Evolutionary conservation across 2,329 filamentous ascomycete genomes (phyloP).

Genomic region (Clathrospora elynae): DNA sequence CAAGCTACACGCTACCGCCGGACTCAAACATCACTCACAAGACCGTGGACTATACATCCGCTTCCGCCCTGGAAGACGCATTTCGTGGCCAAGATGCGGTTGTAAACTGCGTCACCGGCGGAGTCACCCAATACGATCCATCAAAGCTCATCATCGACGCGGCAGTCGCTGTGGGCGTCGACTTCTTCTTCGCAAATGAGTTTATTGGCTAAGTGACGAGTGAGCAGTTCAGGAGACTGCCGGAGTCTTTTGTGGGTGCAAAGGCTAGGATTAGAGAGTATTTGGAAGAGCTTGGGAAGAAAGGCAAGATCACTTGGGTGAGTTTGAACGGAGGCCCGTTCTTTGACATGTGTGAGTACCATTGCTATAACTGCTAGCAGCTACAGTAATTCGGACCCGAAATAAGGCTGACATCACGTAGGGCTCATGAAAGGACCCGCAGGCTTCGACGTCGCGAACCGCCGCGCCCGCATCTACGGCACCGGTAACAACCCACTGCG

Average conservation of each 20-base stretch:
- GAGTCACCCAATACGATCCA: constrained; percentile 48
- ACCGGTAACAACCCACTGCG: constrained; percentile 34
- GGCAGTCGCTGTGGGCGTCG: constrained; percentile 40
- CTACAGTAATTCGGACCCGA: too few species aligned
- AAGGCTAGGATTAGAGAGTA: constrained; percentile 37
- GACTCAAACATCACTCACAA: constrained; percentile 26
- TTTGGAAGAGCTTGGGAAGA: constrained; percentile 28
- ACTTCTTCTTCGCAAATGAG: constrained; percentile 44
- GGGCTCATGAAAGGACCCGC: constrained; percentile 48
- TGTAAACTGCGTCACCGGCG: constrained; percentile 54
- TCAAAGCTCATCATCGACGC: constrained; percentile 52
- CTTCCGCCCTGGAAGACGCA: constrained; percentile 41
- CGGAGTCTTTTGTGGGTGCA: constrained; percentile 32
- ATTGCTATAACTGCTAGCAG: too few species aligned
- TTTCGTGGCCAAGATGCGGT: constrained; percentile 63
- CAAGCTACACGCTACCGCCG: constrained; percentile 23
- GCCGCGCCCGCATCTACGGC: constrained; percentile 43
- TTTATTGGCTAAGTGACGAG: constrained; percentile 37
- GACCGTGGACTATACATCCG: constrained; percentile 33
- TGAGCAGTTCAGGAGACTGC: constrained; percentile 33
- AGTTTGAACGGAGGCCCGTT: constrained; percentile 45
- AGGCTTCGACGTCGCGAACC: constrained; percentile 39
- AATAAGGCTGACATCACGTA: constrained; percentile 14
- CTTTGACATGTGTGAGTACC: constrained; percentile 46
- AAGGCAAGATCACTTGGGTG: constrained; percentile 36